phyloP scores from a whole-genome alignment of 495 filamentous ascomycete species.

The Aspergillus wentii region DNA sequence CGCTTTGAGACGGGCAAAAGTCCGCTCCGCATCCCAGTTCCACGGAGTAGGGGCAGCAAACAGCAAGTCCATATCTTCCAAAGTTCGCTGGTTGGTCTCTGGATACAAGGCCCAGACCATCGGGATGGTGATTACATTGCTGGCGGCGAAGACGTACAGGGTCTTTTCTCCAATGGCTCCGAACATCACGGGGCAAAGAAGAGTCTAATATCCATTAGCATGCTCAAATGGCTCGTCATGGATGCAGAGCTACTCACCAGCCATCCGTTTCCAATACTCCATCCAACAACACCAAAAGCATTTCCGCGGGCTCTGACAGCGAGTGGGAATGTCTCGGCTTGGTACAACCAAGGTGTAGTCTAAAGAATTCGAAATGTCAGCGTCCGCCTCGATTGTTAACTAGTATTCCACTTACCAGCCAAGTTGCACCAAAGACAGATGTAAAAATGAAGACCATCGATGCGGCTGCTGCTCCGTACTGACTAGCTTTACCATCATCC shows the following conservation, averaged over 20 bases:
- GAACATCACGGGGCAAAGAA: conserved; percentile 63
- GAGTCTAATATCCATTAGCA: conserved; percentile 28
- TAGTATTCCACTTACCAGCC: conserved; percentile 60
- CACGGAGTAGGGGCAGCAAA: conserved; percentile 57
- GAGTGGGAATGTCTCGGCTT: conserved; percentile 67
- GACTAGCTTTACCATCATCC: conserved; percentile 39
- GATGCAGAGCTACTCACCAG: conserved; percentile 26
- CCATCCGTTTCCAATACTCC: conserved; percentile 70
- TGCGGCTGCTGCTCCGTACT: conserved; percentile 57
- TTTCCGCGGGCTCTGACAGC: conserved; percentile 65
- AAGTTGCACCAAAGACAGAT: conserved; percentile 64
- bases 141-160: conserved; percentile 60
- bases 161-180: conserved; percentile 58
- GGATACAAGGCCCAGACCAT: conserved; percentile 68
- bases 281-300: conserved; percentile 71
- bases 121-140: conserved; percentile 57
- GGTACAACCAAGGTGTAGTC: conserved; percentile 67
- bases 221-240: background rate
- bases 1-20: conserved; percentile 47
- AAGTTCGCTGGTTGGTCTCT: conserved; percentile 61
- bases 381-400: too few species aligned
- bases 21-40: conserved; percentile 62
- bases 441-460: conserved; percentile 70
- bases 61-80: conserved; percentile 66
- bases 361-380: too few species aligned